phyloP scores from a whole-genome alignment of 2,329 filamentous ascomycete species.

The Colletotrichum tabaci region DNA sequence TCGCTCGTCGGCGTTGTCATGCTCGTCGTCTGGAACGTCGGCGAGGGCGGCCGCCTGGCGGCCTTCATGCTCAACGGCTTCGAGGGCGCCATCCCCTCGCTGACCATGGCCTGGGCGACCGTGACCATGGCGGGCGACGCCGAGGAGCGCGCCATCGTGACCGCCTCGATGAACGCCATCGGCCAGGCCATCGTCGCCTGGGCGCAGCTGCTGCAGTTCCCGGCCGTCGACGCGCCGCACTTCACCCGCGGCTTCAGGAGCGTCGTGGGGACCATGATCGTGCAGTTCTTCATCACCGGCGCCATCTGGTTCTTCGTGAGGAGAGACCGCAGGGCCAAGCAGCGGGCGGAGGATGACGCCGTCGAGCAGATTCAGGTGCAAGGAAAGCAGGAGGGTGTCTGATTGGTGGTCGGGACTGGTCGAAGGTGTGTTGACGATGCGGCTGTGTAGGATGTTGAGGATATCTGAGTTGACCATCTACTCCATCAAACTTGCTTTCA shows the following conservation, averaged over 20 bases:
- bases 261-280: conserved; percentile 51
- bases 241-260: conserved; percentile 51
- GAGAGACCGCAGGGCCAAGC: conserved; percentile 18
- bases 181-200: conserved; percentile 59
- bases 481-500: too few species aligned
- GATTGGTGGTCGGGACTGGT: not conserved
- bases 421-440: too few species aligned
- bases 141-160: conserved; percentile 58
- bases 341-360: not conserved
- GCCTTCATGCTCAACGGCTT: conserved; percentile 57
- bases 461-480: not conserved
- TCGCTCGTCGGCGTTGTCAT: conserved; percentile 52
- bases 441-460: too few species aligned
- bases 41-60: conserved; percentile 53
- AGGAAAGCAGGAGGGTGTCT: conserved; percentile 3
- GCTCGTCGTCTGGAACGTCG: conserved; percentile 55
- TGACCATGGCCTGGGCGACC: conserved; percentile 59
- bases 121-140: conserved; percentile 55
- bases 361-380: not conserved
- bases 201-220: conserved; percentile 56
- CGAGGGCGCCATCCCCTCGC: conserved; percentile 51
- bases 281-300: conserved; percentile 48
- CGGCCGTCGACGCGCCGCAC: conserved; percentile 53
- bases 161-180: conserved; percentile 60
- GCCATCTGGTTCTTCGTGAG: conserved; percentile 28